Conservation (phyloP, 441 rosid genomes). For the Erodium moschatum region DNA sequence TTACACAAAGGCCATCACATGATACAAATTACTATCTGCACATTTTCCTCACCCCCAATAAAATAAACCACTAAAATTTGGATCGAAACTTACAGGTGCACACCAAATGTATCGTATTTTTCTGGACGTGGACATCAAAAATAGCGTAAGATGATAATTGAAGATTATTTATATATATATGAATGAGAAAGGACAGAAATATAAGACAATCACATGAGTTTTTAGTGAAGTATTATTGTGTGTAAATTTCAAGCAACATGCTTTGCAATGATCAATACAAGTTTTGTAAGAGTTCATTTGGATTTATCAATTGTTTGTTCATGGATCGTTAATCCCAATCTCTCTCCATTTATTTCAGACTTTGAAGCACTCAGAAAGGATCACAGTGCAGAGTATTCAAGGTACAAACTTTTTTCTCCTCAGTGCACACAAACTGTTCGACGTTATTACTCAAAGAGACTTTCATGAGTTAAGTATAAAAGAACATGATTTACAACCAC, state of each 20-base stretch:
- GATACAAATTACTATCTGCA: neutral
- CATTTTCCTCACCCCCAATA: no score
- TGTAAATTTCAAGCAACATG: slow-evolving; percentile 4
- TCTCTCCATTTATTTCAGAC: neutral
- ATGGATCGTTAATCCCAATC: neutral
- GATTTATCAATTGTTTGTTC: neutral
- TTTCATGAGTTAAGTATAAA: neutral
- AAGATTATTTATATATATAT: no score
- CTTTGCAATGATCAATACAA: slow-evolving; percentile 19
- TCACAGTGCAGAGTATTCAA: no score
- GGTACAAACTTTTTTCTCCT: neutral
- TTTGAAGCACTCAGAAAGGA: no score
- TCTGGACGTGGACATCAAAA: no score
- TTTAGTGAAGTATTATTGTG: neutral
- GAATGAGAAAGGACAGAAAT: no score
- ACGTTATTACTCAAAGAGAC: neutral
- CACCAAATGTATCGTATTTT: no score
- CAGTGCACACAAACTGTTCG: slow-evolving; percentile 4
- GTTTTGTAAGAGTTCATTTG: neutral
- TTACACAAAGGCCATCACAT: neutral
- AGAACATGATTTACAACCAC: neutral
- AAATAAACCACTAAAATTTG: no score
- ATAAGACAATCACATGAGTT: neutral
- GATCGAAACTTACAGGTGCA: no score
- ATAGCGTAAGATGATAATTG: no score